These are phyloP conservation scores for Fonsecaea erecta DNA, from an alignment of 2,329 filamentous ascomycete genomes.

Conservation along the genomic window DNA sequence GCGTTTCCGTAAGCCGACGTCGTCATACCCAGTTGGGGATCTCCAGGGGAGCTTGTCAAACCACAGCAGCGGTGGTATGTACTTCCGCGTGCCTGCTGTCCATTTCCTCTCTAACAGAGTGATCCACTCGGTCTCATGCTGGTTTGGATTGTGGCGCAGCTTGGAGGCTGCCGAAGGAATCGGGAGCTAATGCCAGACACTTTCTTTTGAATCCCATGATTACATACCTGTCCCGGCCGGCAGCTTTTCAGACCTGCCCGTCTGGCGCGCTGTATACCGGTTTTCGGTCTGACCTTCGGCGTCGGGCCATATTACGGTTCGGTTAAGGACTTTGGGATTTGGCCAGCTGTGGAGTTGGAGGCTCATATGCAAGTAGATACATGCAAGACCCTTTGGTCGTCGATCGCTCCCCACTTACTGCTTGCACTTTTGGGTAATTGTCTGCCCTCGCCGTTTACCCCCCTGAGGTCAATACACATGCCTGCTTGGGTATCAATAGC, in stretches of 20 bases:
- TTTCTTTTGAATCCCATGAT: neutral
- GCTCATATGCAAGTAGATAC: neutral
- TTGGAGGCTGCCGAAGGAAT: neutral
- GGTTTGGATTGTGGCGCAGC: neutral
- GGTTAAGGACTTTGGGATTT: neutral
- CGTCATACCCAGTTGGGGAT: neutral
- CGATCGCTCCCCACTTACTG: neutral
- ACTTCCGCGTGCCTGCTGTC: neutral
- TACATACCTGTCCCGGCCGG: neutral
- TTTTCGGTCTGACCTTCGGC: neutral
- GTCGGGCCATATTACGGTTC: neutral
- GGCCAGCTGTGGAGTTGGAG: neutral
- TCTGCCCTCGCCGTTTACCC: neutral
- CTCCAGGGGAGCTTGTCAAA: neutral
- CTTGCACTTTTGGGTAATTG: neutral
- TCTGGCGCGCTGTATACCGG: neutral
- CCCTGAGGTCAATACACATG: neutral
- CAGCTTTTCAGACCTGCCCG: neutral
- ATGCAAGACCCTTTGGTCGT: neutral
- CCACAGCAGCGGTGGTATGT: neutral
- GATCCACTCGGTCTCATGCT: neutral
- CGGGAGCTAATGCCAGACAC: neutral
- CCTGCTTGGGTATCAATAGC: conserved; percentile 2
- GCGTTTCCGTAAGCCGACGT: neutral
- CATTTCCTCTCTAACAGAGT: neutral